Evolutionary conservation across 2,329 filamentous ascomycete genomes (phyloP), one percentile per base, ranked within the genome.

Genomic region (Sporothrix euskadiensis): DNA sequence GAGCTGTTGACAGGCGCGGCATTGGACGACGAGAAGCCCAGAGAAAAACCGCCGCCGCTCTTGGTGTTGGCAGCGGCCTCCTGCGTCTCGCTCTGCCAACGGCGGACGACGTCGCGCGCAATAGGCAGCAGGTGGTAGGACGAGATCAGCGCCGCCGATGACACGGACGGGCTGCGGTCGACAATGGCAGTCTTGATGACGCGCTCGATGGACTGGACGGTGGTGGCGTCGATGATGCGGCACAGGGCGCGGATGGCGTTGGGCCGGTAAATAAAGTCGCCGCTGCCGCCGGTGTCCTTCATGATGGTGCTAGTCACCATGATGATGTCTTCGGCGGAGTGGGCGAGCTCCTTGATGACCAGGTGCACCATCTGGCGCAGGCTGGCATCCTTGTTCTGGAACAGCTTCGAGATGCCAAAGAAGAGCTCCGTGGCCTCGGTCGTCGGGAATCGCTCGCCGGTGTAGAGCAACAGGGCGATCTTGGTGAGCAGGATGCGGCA

Each of bases 261-360:
- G 71, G 96, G 94, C 79, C 96, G 89, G 85, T 94, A 98, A 73
- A 98, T 90, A 71, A 94, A 92, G 81, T 98, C 96, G 80, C 94
- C 98, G 80, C 94, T 93, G 76, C 97, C 94, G 71, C 94, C 94
- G 12, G 95, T 98, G 82, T 99, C 96, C 87, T 99, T 99, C 96
- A 98, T 99, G 79, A 99, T 98, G 78, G 95, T 98, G 84, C 94
- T 97, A 22, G 96, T 99, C 75, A 98, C 96, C 96, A 99, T 98
- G 82, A 99, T 99, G 77, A 98, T 97, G 87, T 99, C 96, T 85
- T 98, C 94, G 74, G 96, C 96, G 32, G 94, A 97, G 82, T 91
- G 90, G 78, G 95, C 94, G 80, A 99, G 88, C 88, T 99, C 96
- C 89, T 98, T 99, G 86, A 98, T 93, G 81, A 98, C 91, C 77